Conservation (phyloP, 2,329 filamentous ascomycete species). For the Aspergillus caelatus region DNA sequence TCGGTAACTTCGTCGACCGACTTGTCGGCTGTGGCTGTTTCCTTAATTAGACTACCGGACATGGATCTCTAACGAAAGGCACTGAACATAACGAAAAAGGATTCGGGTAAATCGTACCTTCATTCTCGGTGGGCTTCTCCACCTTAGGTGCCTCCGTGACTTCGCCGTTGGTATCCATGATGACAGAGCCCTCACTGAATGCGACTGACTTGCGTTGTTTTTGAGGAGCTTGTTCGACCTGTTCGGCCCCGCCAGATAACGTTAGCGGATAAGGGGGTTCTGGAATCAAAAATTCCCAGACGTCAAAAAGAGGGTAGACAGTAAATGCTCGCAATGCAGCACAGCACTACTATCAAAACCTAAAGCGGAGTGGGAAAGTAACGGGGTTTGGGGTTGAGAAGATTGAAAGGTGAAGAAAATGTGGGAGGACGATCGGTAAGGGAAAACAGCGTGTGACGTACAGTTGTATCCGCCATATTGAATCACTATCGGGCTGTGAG, state of each 20-base stretch:
- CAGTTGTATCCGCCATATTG: conserved; percentile 45
- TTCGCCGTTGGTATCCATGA: conserved; percentile 87
- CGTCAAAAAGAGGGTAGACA: conserved; percentile 2
- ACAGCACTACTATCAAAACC: conserved; percentile 4
- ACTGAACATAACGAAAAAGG: neutral
- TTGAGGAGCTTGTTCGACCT: conserved; percentile 54
- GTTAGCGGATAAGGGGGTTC: conserved; percentile 29
- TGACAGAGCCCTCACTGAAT: conserved; percentile 83
- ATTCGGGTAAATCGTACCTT: conserved; percentile 26
- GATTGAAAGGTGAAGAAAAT: conserved; percentile 41
- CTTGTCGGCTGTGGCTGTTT: conserved; percentile 51
- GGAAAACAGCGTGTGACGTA: conserved; percentile 43
- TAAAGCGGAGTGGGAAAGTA: conserved; percentile 19
- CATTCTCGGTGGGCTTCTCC: conserved; percentile 64
- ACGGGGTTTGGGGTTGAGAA: conserved; percentile 25
- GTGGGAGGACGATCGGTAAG: conserved; percentile 43
- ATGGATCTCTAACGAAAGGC: neutral
- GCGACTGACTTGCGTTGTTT: conserved; percentile 91
- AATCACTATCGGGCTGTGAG: conserved; percentile 1
- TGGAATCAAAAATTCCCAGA: conserved; percentile 13
- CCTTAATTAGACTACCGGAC: conserved; percentile 12
- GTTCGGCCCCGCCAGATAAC: conserved; percentile 20
- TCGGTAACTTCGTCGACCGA: conserved; percentile 67
- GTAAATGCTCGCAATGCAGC: neutral
- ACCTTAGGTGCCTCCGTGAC: conserved; percentile 73